A percentile compares a stretch with the other conserved stretches of the same genome.
phyloP scores from a whole-genome alignment of 2,329 filamentous ascomycete genomes.

The Escovopsis sp. region DNA sequence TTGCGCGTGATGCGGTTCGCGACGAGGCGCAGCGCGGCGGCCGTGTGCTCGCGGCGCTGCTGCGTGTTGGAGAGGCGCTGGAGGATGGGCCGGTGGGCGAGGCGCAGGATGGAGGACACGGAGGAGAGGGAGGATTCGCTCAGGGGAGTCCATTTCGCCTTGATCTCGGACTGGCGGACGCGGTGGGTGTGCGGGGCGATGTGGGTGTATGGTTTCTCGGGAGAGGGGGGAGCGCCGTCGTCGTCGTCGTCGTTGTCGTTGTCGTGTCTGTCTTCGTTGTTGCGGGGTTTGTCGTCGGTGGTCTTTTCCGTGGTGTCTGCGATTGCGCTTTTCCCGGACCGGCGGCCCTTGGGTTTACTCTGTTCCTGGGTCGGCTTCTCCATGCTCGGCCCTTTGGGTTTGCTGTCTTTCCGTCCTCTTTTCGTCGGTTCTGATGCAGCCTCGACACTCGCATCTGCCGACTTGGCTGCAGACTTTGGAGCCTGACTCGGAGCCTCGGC shows the following conservation, averaged over 20 bases:
- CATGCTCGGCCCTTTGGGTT: no score
- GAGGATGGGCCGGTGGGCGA: slow-evolving; percentile 48
- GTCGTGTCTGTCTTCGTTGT: no score
- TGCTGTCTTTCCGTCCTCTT: no score
- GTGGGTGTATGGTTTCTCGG: slow-evolving; percentile 30
- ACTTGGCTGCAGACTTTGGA: not conserved
- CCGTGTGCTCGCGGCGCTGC: slow-evolving; percentile 36
- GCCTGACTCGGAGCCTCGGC: slow-evolving; percentile 3
- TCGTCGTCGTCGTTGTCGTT: slow-evolving; percentile 4
- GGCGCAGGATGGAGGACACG: slow-evolving; percentile 39
- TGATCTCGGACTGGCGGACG: slow-evolving; percentile 49
- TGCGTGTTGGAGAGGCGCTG: slow-evolving; percentile 36
- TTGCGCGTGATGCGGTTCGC: slow-evolving; percentile 42
- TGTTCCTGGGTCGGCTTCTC: no score
- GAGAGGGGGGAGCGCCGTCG: slow-evolving; percentile 12
- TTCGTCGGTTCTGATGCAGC: no score
- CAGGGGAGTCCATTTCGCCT: slow-evolving; percentile 52
- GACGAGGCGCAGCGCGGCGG: slow-evolving; percentile 39
- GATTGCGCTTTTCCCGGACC: no score
- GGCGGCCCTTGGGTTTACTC: no score
- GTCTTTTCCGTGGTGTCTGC: no score
- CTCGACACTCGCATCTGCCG: no score
- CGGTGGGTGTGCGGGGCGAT: slow-evolving; percentile 35
- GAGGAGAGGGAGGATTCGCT: slow-evolving; percentile 38
- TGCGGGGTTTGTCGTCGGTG: not conserved